Evolutionary conservation across 331 rosid genomes (phyloP), one percentile per base, ranked within the genome.

Genomic region (Erythrophleum ivorense): DNA sequence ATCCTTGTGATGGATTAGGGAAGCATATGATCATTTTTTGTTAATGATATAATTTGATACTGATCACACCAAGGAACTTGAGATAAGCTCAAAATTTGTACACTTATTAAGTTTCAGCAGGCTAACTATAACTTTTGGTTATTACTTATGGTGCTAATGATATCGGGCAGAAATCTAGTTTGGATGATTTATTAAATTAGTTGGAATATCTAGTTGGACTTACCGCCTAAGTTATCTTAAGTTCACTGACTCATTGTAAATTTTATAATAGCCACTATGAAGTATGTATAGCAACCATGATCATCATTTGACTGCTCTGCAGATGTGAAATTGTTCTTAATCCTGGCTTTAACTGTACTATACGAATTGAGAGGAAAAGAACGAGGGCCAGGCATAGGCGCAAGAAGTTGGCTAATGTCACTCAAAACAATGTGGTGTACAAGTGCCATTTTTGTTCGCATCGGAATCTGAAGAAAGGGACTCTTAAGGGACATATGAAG

Each of bases 301-400:
- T 73, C 43, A 80, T 18, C 36, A 49, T 74, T 76, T 75, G 66
- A 67, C 55, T 84, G 65, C 49, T 80, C 59, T 84, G 40, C 87
- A 94, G 97, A 82, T 92, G 98, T 63, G 97, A 94, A 89, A 89
- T 88, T 19, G 64, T 89, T 71, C 92, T 90, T 40, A 90, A 87
- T 83, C 94, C 97, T 21, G 94, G 91, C 50, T 75, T 78, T 66
- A 94, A 94, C 82, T 89, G 93, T 69, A 87, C 88, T 2, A 62
- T 92, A 43, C 85, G 89, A 79, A 88, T 91, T 54, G 90, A 90
- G 80, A 89, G 84, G 78, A 70, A 33, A 45, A 70, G 66, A 58
- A 85, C 80, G 7, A 94, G 84, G 87, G 80, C 74, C 58, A 80
- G 75, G n/a, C 83, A 29, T 10, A 80, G 49, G 69, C 78, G 43